Percentiles rank a stretch among this genome's conserved stretches.
phyloP scores from a whole-genome alignment of 108 stramenopile genomes.

The Fragilaria radians region DNA sequence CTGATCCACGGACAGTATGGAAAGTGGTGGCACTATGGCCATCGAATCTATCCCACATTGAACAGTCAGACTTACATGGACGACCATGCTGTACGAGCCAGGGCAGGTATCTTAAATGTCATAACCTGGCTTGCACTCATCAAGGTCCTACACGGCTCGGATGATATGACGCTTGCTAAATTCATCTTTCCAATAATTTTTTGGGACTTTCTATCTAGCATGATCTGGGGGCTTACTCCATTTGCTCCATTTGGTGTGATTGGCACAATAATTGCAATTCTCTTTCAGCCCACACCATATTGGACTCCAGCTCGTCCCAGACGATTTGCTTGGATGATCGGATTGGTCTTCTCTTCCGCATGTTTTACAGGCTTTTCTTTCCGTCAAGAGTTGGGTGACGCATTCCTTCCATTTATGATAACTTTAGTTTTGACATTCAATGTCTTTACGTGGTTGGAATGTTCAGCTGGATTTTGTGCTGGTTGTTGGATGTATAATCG shows the following conservation, averaged over 20 bases:
- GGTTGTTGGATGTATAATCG: slow-evolving; percentile 55
- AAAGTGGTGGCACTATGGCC: slow-evolving; percentile 48
- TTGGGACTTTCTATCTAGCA: slow-evolving; percentile 31
- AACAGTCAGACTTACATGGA: slow-evolving; percentile 51
- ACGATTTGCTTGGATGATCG: slow-evolving; percentile 51
- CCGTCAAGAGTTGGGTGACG: slow-evolving; percentile 21
- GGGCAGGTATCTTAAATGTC: slow-evolving; percentile 43
- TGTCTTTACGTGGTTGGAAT: slow-evolving; percentile 44
- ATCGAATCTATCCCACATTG: slow-evolving; percentile 14
- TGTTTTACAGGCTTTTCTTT: slow-evolving; percentile 22
- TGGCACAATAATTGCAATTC: slow-evolving; percentile 23
- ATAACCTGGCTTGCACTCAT: slow-evolving; percentile 50
- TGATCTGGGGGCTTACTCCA: slow-evolving; percentile 40
- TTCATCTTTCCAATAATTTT: slow-evolving; percentile 30
- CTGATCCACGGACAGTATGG: slow-evolving; percentile 42
- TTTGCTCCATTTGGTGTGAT: slow-evolving; percentile 41
- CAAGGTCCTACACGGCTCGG: slow-evolving; percentile 36
- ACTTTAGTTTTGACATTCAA: slow-evolving; percentile 29
- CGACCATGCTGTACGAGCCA: slow-evolving; percentile 46
- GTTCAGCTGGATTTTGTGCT: slow-evolving; percentile 38
- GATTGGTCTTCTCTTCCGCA: slow-evolving; percentile 22
- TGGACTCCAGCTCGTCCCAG: slow-evolving; percentile 56
- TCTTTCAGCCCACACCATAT: slow-evolving; percentile 22
- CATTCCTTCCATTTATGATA: slow-evolving; percentile 10
- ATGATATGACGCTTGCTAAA: no score